Evolutionary conservation across 2,329 filamentous ascomycete genomes (phyloP).

Genomic region (Penicillium sp.): DNA sequence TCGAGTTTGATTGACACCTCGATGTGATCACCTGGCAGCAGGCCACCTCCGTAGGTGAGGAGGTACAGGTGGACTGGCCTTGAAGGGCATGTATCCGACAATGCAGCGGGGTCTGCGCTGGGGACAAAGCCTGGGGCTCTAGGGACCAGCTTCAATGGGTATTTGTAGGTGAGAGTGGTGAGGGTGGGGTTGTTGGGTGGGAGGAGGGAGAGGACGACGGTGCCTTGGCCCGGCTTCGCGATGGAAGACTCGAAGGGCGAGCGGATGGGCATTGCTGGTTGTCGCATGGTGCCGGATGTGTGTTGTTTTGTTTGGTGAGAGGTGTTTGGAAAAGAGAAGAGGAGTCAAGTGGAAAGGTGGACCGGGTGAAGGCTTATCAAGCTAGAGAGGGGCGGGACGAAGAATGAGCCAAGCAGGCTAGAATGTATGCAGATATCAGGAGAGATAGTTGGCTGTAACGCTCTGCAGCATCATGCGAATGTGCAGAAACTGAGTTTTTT

Average conservation of each 20-base stretch:
- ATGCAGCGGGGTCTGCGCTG: slow-evolving; percentile 44
- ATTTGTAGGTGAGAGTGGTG: slow-evolving; percentile 81
- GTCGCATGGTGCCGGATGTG: slow-evolving; percentile 27
- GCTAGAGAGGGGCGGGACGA: slow-evolving; percentile 2
- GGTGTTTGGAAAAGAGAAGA: slow-evolving; percentile 8
- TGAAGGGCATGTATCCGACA: slow-evolving; percentile 39
- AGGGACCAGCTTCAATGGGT: slow-evolving; percentile 91
- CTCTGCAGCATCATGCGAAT: slow-evolving; percentile 24
- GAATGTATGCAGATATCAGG: slow-evolving; percentile 18
- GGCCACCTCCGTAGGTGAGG: slow-evolving; percentile 90
- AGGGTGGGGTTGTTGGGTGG: slow-evolving; percentile 75
- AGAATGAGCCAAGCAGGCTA: slow-evolving; percentile 24
- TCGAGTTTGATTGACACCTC: slow-evolving; percentile 72
- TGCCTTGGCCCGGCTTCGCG: slow-evolving; percentile 77
- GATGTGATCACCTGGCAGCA: slow-evolving; percentile 86
- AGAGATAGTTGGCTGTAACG: slow-evolving; percentile 16
- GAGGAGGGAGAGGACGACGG: slow-evolving; percentile 73
- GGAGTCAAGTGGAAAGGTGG: slow-evolving; percentile 8
- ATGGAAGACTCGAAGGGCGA: slow-evolving; percentile 80
- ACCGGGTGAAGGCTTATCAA: slow-evolving; percentile 18
- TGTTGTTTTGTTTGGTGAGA: slow-evolving; percentile 5
- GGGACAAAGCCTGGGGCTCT: slow-evolving; percentile 70
- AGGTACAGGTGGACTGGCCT: slow-evolving; percentile 80
- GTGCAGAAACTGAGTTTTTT: slow-evolving; percentile 18
- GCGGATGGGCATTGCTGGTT: slow-evolving; percentile 44